Evolutionary conservation across 257 asterid genomes (phyloP).

Genomic region (Cruciata laevipes): DNA sequence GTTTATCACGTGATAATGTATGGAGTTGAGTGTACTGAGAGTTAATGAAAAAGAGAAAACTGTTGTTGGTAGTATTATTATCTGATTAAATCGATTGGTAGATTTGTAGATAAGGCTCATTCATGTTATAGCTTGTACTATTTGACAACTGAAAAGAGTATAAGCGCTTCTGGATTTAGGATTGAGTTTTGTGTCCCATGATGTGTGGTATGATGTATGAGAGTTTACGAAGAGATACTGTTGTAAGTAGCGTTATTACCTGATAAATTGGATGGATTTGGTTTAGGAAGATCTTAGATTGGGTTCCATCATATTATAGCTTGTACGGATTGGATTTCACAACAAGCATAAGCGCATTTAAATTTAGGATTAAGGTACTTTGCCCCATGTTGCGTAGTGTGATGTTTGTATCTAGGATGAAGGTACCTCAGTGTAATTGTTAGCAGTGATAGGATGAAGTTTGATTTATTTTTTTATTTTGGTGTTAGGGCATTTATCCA

Average conservation of each 20-base stretch:
- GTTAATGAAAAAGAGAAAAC: not conserved
- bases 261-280: not conserved
- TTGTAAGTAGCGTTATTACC: no score
- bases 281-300: no score
- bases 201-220: not conserved
- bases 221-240: not conserved
- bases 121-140: no score
- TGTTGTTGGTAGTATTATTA: no score
- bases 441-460: not conserved
- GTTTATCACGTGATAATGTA: not conserved
- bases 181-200: not conserved
- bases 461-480: constrained; percentile 14
- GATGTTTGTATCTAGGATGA: no score
- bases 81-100: not conserved
- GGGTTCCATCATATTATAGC: not conserved
- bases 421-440: no score
- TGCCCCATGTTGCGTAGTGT: not conserved
- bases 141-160: no score
- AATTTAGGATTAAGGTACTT: not conserved
- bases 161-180: not conserved
- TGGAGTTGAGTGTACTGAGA: not conserved
- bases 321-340: no score
- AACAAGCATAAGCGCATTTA: no score
- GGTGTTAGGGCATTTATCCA: not conserved
- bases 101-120: not conserved